phyloP scores from a whole-genome alignment of 768 basidiomycete genomes.

The Serendipita vermifera region DNA sequence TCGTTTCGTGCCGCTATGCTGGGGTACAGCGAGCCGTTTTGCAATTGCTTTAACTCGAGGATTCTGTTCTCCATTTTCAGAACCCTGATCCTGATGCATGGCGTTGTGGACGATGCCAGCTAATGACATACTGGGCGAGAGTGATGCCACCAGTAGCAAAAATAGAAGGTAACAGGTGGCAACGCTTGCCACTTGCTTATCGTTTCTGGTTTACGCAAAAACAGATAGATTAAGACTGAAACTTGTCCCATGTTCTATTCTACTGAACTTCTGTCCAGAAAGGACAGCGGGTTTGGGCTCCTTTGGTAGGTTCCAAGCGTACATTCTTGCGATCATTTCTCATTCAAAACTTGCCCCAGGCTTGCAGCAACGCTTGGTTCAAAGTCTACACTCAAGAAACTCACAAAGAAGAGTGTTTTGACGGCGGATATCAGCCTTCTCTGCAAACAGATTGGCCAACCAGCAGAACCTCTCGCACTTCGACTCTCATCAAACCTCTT shows the following conservation, averaged over 20 bases:
- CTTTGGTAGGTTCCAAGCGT: conserved; percentile 42
- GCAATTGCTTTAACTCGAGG: neutral
- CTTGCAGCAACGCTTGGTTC: conserved; percentile 83
- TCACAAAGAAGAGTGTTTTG: conserved; percentile 72
- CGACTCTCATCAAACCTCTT: conserved; percentile 79
- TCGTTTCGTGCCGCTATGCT: neutral
- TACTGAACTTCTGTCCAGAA: conserved; percentile 59
- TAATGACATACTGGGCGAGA: neutral
- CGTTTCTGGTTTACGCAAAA: no score
- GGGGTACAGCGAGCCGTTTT: neutral
- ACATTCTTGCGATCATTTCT: neutral
- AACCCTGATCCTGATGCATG: neutral
- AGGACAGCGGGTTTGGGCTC: conserved; percentile 84
- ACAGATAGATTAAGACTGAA: no score
- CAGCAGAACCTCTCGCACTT: conserved; percentile 75
- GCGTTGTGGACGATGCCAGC: neutral
- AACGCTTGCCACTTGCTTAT: no score
- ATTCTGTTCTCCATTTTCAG: neutral
- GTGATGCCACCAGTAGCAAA: neutral
- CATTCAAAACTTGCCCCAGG: conserved; percentile 33
- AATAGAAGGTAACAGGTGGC: no score
- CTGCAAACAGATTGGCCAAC: conserved; percentile 68
- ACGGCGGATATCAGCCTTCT: conserved; percentile 71
- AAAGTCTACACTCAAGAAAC: conserved; percentile 70
- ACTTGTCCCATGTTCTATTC: conserved; percentile 87